A percentile compares a stretch with the other conserved stretches of the same genome.
Conservation (phyloP, 116 monocot genomes). For the Posidonia oceanica region DNA sequence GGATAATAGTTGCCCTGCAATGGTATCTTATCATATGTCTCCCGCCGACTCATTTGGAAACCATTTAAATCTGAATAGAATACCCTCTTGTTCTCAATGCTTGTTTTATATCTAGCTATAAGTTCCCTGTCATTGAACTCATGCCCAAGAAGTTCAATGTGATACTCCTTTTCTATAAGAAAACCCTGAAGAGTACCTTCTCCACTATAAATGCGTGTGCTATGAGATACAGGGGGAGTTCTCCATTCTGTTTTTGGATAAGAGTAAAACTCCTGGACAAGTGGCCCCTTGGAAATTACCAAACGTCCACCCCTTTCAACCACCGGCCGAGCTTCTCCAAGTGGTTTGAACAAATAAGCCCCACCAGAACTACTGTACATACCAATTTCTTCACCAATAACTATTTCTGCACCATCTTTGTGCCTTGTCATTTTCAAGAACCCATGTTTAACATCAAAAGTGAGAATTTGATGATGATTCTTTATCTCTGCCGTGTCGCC, state of each 20-base stretch:
- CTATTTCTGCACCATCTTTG: conserved; percentile 42
- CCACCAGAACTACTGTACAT: conserved; percentile 82
- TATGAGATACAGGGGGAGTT: conserved; percentile 62
- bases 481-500: conserved; percentile 38
- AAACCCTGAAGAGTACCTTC: conserved; percentile 66
- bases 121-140: conserved; percentile 83
- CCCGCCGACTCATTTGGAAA: conserved; percentile 89
- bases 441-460: conserved; percentile 66
- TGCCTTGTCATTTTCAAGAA: conserved; percentile 39
- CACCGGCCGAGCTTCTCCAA: conserved; percentile 58
- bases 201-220: conserved; percentile 65
- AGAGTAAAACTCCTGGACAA: conserved; percentile 68
- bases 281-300: conserved; percentile 54
- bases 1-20: conserved; percentile 96
- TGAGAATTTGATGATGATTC: conserved; percentile 40
- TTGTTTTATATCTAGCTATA: conserved; percentile 81
- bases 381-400: conserved; percentile 71
- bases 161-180: conserved; percentile 92
- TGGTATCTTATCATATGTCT: conserved; percentile 94
- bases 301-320: conserved; percentile 47
- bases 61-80: conserved; percentile 97
- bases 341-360: conserved; percentile 90
- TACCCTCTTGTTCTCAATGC: conserved; percentile 58
- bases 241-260: conserved; percentile 60
- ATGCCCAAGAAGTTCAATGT: conserved; percentile 62